A percentile compares a stretch with the other conserved stretches of the same genome.
Evolutionary conservation across 306 rosid genomes (phyloP).

Genomic region (Acacia acuminata): DNA sequence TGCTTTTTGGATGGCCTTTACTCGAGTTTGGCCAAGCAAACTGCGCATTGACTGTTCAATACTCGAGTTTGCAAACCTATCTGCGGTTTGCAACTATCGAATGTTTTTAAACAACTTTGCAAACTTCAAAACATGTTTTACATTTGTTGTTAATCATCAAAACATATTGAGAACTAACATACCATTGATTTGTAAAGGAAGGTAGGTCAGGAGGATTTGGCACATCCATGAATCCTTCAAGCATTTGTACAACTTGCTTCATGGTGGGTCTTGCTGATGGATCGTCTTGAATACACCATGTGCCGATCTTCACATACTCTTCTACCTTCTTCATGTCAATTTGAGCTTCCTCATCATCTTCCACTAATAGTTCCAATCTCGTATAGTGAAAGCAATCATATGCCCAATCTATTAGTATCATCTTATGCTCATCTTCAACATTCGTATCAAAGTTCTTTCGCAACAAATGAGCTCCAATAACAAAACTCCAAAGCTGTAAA

Average conservation of each 20-base stretch:
- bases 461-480: background rate
- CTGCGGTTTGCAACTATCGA: no score
- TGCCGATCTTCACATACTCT: background rate
- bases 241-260: background rate
- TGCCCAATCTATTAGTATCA: slow-evolving; percentile 11
- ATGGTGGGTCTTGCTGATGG: background rate
- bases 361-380: background rate
- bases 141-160: no score
- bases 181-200: no score
- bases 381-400: background rate
- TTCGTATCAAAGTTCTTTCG: slow-evolving; percentile 5
- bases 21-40: no score
- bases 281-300: slow-evolving; percentile 16
- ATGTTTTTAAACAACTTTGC: no score
- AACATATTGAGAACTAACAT: no score
- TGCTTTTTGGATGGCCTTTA: no score
- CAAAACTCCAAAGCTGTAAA: no score
- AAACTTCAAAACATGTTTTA: no score
- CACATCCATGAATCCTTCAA: slow-evolving; percentile 17
- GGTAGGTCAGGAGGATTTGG: background rate
- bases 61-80: no score
- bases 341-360: background rate
- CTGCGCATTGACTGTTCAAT: no score
- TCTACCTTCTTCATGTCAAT: slow-evolving; percentile 8
- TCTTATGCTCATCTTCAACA: background rate